These are phyloP conservation scores for Zarea fungicola DNA, from an alignment of 2,329 filamentous ascomycete species.

Conservation along the genomic window DNA sequence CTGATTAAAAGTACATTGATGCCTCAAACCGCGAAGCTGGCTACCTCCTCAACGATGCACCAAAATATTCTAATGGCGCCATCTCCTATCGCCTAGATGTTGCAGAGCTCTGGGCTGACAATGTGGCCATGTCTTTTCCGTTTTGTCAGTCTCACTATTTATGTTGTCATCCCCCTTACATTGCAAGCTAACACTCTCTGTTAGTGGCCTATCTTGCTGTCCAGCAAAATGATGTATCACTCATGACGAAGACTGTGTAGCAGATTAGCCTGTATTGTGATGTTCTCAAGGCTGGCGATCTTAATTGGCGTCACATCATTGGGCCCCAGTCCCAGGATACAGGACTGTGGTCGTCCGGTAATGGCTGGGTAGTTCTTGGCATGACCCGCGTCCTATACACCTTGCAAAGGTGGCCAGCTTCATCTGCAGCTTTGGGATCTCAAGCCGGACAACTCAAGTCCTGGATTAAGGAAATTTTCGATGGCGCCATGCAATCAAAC, in stretches of 20 bases:
- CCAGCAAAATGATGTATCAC: constrained; percentile 7
- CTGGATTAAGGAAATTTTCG: constrained; percentile 16
- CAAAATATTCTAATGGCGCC: constrained; percentile 12
- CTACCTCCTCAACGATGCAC: constrained; percentile 10
- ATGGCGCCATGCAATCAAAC: constrained; percentile 11
- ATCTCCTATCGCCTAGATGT: constrained; percentile 15
- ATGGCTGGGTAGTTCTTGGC: constrained; percentile 15
- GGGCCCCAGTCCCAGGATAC: constrained; percentile 15
- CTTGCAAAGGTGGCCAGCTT: constrained; percentile 14
- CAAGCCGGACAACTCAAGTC: constrained; percentile 9
- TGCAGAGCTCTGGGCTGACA: constrained; percentile 16
- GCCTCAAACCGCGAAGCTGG: constrained; percentile 13
- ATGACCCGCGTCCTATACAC: constrained; percentile 16
- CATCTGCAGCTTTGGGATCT: neutral
- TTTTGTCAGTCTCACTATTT: constrained; percentile 8
- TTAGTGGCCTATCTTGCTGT: constrained; percentile 6
- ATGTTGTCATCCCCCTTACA: no score
- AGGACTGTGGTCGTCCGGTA: constrained; percentile 16
- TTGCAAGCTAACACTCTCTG: neutral
- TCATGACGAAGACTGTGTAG: constrained; percentile 9
- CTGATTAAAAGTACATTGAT: constrained; percentile 12
- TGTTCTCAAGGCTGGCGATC: constrained; percentile 10
- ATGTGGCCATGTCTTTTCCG: constrained; percentile 17
- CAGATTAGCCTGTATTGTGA: constrained; percentile 14
- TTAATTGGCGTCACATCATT: constrained; percentile 17